Conservation (phyloP, 352 stramenopile genomes). For the Pythium grandisporangium region DNA sequence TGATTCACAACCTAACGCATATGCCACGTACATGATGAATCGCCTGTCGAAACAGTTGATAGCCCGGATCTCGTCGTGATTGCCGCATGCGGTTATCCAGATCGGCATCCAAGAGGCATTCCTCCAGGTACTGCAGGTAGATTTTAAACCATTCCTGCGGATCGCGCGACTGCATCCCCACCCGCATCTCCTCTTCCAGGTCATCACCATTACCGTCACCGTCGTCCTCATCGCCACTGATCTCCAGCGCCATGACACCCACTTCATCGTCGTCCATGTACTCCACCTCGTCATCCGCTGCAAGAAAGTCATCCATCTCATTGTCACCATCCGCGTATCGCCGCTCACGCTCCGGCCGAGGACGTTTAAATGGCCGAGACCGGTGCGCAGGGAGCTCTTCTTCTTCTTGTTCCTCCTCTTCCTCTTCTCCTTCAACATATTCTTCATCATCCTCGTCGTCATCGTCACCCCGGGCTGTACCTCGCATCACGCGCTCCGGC, state of each 20-base stretch:
- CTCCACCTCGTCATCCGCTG: constrained; percentile 68
- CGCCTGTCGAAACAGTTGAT: constrained; percentile 46
- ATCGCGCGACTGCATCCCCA: constrained; percentile 40
- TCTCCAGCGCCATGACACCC: constrained; percentile 43
- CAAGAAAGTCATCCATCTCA: constrained; percentile 76
- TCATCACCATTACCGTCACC: constrained; percentile 23
- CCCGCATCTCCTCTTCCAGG: constrained; percentile 26
- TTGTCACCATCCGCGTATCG: constrained; percentile 48
- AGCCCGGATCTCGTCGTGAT: constrained; percentile 17
- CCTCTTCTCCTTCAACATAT: constrained; percentile 23
- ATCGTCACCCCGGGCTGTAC: not conserved
- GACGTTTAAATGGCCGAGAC: not conserved
- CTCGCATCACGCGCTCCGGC: not conserved
- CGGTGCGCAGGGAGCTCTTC: not conserved
- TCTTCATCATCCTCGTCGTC: constrained; percentile 19
- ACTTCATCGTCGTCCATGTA: constrained; percentile 85
- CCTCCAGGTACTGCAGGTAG: constrained; percentile 76
- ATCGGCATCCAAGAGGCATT: constrained; percentile 46
- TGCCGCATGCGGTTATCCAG: constrained; percentile 51
- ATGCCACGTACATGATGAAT: constrained; percentile 40
- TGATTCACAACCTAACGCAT: not conserved
- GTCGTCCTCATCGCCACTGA: constrained; percentile 34
- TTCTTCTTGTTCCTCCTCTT: constrained; percentile 5
- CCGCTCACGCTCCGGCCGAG: constrained; percentile 5
- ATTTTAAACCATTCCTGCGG: constrained; percentile 76